Percentiles rank a stretch among this genome's conserved stretches.
phyloP scores from a whole-genome alignment of 768 basidiomycete genomes.

The Stropharia rugosoannulata region DNA sequence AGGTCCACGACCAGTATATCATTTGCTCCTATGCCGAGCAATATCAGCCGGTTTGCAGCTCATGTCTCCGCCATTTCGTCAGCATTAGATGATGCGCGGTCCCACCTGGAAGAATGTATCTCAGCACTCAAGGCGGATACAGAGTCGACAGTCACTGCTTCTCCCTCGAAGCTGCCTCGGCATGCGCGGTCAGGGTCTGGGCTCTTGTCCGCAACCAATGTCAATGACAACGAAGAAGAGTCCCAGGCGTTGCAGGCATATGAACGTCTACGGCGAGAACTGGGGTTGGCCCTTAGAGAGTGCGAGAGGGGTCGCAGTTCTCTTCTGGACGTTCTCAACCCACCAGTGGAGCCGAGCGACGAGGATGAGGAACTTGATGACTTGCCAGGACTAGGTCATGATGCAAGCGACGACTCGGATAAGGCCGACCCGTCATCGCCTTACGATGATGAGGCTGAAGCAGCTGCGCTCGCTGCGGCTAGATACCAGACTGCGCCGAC shows the following conservation, averaged over 20 bases:
- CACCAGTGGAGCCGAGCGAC: conserved; percentile 29
- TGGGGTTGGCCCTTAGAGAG: conserved; percentile 76
- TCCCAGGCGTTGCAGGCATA: conserved; percentile 66
- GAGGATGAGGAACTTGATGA: conserved; percentile 42
- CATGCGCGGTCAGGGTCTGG: conserved; percentile 16
- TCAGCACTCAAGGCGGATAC: conserved; percentile 47
- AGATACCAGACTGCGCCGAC: conserved; percentile 19
- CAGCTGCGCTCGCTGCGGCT: conserved; percentile 14
- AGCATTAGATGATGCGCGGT: conserved; percentile 70
- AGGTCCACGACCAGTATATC: conserved; percentile 28
- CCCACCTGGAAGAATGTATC: conserved; percentile 65
- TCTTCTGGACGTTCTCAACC: conserved; percentile 57
- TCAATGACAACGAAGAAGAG: conserved; percentile 26
- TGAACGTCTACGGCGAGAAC: conserved; percentile 71
- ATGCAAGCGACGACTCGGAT: conserved; percentile 56
- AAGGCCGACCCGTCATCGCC: conserved; percentile 42
- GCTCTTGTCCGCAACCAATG: conserved; percentile 1
- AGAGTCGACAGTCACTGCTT: conserved; percentile 16
- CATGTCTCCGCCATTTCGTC: conserved; percentile 71
- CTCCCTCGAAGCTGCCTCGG: conserved; percentile 15
- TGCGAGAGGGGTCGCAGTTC: conserved; percentile 78
- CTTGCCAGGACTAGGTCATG: conserved; percentile 53
- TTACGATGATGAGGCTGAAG: conserved; percentile 29
- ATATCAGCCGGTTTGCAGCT: conserved; percentile 65
- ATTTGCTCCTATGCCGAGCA: conserved; percentile 76